phyloP scores from a whole-genome alignment of 2,329 filamentous ascomycete genomes.

The Dothidotthia symphoricarpi region DNA sequence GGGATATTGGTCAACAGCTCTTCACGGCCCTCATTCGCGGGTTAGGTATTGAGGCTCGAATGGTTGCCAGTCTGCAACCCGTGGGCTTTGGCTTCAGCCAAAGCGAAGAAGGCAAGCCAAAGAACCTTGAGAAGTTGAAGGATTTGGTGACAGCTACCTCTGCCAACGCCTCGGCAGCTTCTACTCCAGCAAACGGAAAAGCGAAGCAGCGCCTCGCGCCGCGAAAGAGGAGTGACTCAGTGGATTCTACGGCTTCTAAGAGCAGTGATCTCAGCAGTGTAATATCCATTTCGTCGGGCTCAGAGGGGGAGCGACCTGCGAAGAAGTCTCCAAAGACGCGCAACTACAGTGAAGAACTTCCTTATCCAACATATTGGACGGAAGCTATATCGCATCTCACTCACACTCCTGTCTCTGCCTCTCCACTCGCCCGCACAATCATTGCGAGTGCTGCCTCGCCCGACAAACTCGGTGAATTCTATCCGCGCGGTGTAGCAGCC shows the following conservation, averaged over 20 bases:
- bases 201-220: conserved; percentile 5
- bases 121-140: conserved; percentile 35
- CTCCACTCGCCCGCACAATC: conserved; percentile 58
- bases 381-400: conserved; percentile 83
- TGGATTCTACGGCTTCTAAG: conserved; percentile 42
- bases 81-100: conserved; percentile 90
- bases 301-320: conserved; percentile 52
- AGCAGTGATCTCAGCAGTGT: conserved; percentile 44
- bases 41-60: conserved; percentile 74
- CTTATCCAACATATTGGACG: conserved; percentile 89
- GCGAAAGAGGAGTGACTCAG: conserved; percentile 3
- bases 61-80: conserved; percentile 83
- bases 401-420: conserved; percentile 74
- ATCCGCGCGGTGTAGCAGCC: conserved; percentile 78
- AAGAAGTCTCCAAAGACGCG: conserved; percentile 47
- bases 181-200: conserved; percentile 5
- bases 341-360: conserved; percentile 70
- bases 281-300: conserved; percentile 48
- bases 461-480: conserved; percentile 71
- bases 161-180: not conserved
- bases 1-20: conserved; percentile 83
- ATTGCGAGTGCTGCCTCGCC: conserved; percentile 61
- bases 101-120: conserved; percentile 68
- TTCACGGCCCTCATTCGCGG: conserved; percentile 83
- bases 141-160: conserved; percentile 2